Evolutionary conservation across 169 alveolate species (phyloP).

Genomic region (Fabrea salina): DNA sequence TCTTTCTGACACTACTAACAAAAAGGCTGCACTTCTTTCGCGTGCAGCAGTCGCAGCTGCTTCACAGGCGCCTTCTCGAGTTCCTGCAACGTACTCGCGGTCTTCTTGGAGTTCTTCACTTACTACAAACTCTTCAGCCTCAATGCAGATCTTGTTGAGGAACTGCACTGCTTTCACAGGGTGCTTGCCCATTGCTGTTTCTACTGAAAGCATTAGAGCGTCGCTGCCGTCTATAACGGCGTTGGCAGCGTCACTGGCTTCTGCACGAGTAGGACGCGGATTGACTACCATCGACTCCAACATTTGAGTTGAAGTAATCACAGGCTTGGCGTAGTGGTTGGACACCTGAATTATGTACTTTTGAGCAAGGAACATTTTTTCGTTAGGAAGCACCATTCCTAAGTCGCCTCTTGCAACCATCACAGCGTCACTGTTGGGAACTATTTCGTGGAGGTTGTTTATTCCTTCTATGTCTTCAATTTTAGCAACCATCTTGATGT

Average conservation of each 20-base stretch:
- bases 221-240: conserved; percentile 99
- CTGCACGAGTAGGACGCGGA: conserved; percentile 99
- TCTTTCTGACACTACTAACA: conserved; percentile 94
- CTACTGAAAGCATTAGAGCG: conserved; percentile 94
- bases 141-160: conserved; percentile 85
- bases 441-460: conserved; percentile 93
- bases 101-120: not conserved
- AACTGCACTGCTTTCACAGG: conserved; percentile 81
- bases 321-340: conserved; percentile 95
- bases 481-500: conserved; percentile 95
- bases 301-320: conserved; percentile 99
- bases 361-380: conserved; percentile 96
- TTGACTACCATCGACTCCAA: conserved; percentile 95
- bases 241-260: conserved; percentile 98
- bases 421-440: conserved; percentile 95
- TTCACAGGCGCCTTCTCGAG: conserved; percentile 46
- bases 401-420: conserved; percentile 99
- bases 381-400: conserved; percentile 99
- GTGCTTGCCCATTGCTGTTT: conserved; percentile 88
- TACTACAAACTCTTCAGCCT: conserved; percentile 87
- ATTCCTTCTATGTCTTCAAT: conserved; percentile 98
- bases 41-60: conserved; percentile 88
- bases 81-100: conserved; percentile 68
- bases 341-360: conserved; percentile 94
- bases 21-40: conserved; percentile 86